Conservation (phyloP, 1,284 basidiomycete species). For the Sporisorium reilianum region DNA sequence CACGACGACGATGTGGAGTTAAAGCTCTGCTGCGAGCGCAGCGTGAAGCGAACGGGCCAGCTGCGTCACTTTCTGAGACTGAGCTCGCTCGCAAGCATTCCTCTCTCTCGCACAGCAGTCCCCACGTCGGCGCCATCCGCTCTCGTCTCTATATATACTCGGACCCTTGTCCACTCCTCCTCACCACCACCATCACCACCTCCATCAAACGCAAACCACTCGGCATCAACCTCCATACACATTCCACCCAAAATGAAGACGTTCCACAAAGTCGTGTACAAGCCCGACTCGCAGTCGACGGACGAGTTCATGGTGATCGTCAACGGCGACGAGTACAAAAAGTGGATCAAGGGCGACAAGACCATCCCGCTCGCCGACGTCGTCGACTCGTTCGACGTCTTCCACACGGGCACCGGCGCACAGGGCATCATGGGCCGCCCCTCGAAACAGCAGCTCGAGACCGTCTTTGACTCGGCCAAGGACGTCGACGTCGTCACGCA, state of each 20-base stretch:
- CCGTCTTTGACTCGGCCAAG: constrained; percentile 67
- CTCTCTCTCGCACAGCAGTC: background rate
- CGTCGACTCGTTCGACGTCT: constrained; percentile 70
- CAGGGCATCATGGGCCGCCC: constrained; percentile 70
- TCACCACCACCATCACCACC: too few relatives aligned
- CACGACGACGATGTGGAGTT: constrained; percentile 3
- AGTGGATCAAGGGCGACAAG: constrained; percentile 69
- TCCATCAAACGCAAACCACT: background rate
- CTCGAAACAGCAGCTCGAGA: constrained; percentile 70
- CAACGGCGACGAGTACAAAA: constrained; percentile 66
- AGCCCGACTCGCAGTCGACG: constrained; percentile 69
- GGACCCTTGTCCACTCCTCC: too few relatives aligned
- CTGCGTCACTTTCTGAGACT: background rate
- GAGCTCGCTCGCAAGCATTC: background rate
- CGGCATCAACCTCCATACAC: too few relatives aligned
- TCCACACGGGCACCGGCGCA: constrained; percentile 69
- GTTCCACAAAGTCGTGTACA: constrained; percentile 65
- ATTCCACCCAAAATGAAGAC: constrained; percentile 32
- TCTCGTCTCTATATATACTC: background rate
- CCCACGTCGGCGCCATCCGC: background rate
- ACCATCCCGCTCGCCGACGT: constrained; percentile 70
- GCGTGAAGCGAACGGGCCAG: background rate
- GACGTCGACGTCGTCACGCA: constrained; percentile 65
- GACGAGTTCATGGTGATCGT: constrained; percentile 70
- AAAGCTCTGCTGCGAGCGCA: background rate